phyloP scores from a whole-genome alignment of 116 monocot species.

The Cymodocea nodosa region DNA sequence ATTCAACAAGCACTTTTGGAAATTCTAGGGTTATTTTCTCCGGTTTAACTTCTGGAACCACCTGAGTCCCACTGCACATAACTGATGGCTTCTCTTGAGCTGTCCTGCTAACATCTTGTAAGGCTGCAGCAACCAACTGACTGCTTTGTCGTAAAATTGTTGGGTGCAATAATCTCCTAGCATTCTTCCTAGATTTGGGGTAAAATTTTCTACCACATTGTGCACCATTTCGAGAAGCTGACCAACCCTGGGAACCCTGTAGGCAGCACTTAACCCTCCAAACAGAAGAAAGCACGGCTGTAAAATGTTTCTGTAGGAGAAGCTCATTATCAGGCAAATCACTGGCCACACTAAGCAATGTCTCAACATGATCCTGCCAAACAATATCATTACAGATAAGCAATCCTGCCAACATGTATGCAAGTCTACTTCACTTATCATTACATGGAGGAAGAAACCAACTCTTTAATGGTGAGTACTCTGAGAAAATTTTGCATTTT shows the following conservation, averaged over 20 bases:
- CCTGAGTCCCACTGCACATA: slow-evolving; percentile 10
- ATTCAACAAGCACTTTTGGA: slow-evolving; percentile 13
- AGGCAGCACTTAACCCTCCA: slow-evolving; percentile 48
- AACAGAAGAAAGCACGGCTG: slow-evolving; percentile 69
- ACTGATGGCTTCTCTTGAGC: slow-evolving; percentile 13
- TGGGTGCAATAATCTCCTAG: slow-evolving; percentile 17
- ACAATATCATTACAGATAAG: too few species aligned
- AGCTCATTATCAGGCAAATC: slow-evolving; percentile 64
- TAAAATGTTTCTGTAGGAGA: slow-evolving; percentile 90
- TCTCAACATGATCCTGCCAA: slow-evolving; percentile 65
- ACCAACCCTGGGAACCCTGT: slow-evolving; percentile 12
- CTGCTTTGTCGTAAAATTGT: slow-evolving; percentile 22
- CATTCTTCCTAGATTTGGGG: slow-evolving; percentile 10
- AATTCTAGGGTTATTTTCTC: slow-evolving; percentile 57
- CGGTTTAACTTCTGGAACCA: slow-evolving; percentile 11
- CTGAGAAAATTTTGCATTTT: too few species aligned
- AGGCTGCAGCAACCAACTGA: slow-evolving; percentile 36
- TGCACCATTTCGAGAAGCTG: slow-evolving; percentile 15
- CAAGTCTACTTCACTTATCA: too few species aligned
- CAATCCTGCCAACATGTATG: background rate
- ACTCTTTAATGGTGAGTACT: too few species aligned
- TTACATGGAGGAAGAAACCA: too few species aligned
- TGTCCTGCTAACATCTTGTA: slow-evolving; percentile 18
- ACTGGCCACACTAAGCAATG: slow-evolving; percentile 53
- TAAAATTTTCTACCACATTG: slow-evolving; percentile 9